These are phyloP conservation scores for Setaria italica DNA, from an alignment of 202 grass and related monocot genomes.

Conservation along the genomic window DNA sequence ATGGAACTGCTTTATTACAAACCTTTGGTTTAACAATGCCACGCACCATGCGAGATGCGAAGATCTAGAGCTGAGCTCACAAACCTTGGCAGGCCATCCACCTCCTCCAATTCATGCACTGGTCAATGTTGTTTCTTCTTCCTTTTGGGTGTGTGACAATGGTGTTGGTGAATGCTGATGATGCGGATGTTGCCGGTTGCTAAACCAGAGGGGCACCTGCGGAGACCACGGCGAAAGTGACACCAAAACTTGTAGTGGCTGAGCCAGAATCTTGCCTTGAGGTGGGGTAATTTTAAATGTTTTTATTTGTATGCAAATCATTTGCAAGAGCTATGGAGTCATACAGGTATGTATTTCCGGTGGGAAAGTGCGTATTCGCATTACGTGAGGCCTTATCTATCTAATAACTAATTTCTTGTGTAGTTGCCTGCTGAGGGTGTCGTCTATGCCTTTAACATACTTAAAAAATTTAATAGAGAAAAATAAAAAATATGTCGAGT, in stretches of 20 bases:
- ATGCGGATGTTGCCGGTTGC: neutral
- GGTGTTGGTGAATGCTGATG: neutral
- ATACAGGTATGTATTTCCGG: too few relatives aligned
- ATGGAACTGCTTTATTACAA: conserved; percentile 25
- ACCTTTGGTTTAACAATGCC: conserved; percentile 29
- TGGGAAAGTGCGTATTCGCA: too few relatives aligned
- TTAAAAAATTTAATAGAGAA: too few relatives aligned
- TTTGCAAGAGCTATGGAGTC: neutral
- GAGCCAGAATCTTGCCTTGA: neutral
- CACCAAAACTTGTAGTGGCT: too few relatives aligned
- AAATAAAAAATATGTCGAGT: too few relatives aligned
- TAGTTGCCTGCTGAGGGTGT: too few relatives aligned
- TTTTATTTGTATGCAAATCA: neutral
- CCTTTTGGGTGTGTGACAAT: neutral
- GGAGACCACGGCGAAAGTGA: neutral
- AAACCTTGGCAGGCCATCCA: neutral
- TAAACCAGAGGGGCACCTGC: neutral
- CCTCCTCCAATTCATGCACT: neutral
- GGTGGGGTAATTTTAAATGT: neutral
- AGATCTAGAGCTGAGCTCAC: conserved; percentile 17
- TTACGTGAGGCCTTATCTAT: too few relatives aligned
- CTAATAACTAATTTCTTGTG: too few relatives aligned
- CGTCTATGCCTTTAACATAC: too few relatives aligned
- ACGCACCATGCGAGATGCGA: neutral
- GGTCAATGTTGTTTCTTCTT: neutral